A percentile compares a stretch with the other conserved stretches of the same genome.
phyloP scores from a whole-genome alignment of 352 stramenopile genomes.

The Blastocystis sp. region DNA sequence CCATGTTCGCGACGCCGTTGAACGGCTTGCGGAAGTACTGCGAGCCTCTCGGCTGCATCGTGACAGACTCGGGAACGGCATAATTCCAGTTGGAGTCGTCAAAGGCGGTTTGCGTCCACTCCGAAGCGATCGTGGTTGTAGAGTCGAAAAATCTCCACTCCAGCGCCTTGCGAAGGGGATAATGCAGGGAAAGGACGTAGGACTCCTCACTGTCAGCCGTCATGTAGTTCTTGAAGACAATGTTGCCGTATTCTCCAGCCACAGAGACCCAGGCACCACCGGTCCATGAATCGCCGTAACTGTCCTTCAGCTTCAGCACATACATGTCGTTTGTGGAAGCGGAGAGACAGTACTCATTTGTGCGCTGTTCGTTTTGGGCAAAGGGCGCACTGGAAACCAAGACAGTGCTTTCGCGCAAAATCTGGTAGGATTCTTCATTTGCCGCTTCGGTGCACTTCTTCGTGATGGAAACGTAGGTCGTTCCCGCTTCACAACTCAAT shows the following conservation, averaged over 20 bases:
- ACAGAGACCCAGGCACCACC: neutral
- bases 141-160: neutral
- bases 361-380: neutral
- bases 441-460: neutral
- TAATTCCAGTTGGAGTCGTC: slow-evolving; percentile 3
- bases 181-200: slow-evolving; percentile 1
- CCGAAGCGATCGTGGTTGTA: no score
- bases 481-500: neutral
- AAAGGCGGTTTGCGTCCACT: neutral
- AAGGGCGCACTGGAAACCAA: neutral
- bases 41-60: neutral
- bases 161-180: neutral
- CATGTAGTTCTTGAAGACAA: slow-evolving; percentile 60
- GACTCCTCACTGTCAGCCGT: neutral
- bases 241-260: slow-evolving; percentile 19
- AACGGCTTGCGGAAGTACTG: slow-evolving; percentile 29
- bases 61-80: neutral
- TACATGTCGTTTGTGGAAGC: slow-evolving; percentile 17
- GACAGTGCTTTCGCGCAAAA: neutral
- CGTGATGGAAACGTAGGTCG: neutral
- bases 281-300: neutral
- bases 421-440: neutral
- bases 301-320: slow-evolving; percentile 10
- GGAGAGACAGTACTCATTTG: neutral
- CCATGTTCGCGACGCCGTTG: slow-evolving; percentile 12